Evolutionary conservation across 2,329 filamentous ascomycete species (phyloP).

Genomic region (Coniosporium tulheliwenetii): DNA sequence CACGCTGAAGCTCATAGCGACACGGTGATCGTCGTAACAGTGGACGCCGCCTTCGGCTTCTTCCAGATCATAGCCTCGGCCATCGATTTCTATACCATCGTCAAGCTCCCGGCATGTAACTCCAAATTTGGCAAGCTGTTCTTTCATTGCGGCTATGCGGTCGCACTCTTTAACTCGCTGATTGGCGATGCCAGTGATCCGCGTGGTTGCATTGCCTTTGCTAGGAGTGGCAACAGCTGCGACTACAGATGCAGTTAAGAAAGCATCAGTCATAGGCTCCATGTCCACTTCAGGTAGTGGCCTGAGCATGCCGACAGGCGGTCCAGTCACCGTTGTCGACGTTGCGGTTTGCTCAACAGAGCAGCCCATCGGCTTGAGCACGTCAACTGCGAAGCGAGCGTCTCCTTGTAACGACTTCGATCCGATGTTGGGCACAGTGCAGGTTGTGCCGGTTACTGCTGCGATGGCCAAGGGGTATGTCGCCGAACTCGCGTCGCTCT

Average conservation of each 20-base stretch:
- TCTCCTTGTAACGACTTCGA: constrained; percentile 86
- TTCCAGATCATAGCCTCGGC: constrained; percentile 34
- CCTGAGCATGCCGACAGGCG: constrained; percentile 55
- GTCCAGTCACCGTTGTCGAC: constrained; percentile 87
- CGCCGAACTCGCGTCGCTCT: constrained; percentile 94
- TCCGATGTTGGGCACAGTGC: constrained; percentile 92
- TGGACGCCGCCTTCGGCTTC: constrained; percentile 50
- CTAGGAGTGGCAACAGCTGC: constrained; percentile 74
- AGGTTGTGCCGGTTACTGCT: constrained; percentile 88
- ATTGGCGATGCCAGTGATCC: constrained; percentile 89
- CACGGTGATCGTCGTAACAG: constrained; percentile 95
- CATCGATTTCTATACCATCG: constrained; percentile 74
- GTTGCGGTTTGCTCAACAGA: constrained; percentile 66
- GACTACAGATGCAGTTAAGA: constrained; percentile 84
- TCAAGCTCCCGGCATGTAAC: constrained; percentile 76
- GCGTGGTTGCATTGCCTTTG: constrained; percentile 46
- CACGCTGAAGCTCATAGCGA: constrained; percentile 97
- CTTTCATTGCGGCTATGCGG: constrained; percentile 87
- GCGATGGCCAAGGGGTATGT: constrained; percentile 91
- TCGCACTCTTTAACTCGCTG: constrained; percentile 98
- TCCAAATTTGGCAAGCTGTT: constrained; percentile 86
- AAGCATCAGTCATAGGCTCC: constrained; percentile 99
- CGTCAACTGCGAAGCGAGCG: constrained; percentile 81
- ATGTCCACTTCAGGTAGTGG: constrained; percentile 79
- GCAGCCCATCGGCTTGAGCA: constrained; percentile 88